A percentile compares a stretch with the other conserved stretches of the same genome.
These are phyloP conservation scores for Geotrichum restrictum DNA, from an alignment of 1,139 yeast species.

Conservation along the genomic window DNA sequence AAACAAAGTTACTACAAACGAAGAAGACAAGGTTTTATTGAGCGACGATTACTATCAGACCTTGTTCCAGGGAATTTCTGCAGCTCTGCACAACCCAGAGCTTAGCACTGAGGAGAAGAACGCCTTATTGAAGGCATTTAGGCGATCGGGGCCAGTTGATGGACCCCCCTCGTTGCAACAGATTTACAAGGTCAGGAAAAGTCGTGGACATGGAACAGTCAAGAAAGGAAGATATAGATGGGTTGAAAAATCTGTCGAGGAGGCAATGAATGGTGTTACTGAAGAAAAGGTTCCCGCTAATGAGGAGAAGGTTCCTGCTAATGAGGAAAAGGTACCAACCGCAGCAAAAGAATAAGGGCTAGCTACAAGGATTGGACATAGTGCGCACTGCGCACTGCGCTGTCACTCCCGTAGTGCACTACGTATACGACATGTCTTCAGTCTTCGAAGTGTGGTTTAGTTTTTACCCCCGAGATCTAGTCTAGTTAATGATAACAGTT, in stretches of 20 bases:
- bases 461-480: too few species aligned
- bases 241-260: neutral
- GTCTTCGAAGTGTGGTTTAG: too few species aligned
- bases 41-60: conserved; percentile 29
- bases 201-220: conserved; percentile 15
- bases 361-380: too few species aligned
- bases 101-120: conserved; percentile 26
- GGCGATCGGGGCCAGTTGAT: conserved; percentile 34
- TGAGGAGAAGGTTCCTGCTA: too few species aligned
- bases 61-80: conserved; percentile 28
- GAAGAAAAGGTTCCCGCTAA: too few species aligned
- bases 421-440: too few species aligned
- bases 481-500: too few species aligned
- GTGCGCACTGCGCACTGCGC: too few species aligned
- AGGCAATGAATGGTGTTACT: too few species aligned
- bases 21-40: conserved; percentile 32
- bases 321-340: too few species aligned
- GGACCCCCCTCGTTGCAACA: conserved; percentile 31
- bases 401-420: too few species aligned
- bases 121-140: conserved; percentile 28
- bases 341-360: too few species aligned
- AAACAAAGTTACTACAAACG: conserved; percentile 11
- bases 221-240: neutral
- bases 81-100: conserved; percentile 22
- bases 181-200: conserved; percentile 29